Conservation (phyloP, 768 basidiomycete species). For the Strobilomyces echinocephalus region DNA sequence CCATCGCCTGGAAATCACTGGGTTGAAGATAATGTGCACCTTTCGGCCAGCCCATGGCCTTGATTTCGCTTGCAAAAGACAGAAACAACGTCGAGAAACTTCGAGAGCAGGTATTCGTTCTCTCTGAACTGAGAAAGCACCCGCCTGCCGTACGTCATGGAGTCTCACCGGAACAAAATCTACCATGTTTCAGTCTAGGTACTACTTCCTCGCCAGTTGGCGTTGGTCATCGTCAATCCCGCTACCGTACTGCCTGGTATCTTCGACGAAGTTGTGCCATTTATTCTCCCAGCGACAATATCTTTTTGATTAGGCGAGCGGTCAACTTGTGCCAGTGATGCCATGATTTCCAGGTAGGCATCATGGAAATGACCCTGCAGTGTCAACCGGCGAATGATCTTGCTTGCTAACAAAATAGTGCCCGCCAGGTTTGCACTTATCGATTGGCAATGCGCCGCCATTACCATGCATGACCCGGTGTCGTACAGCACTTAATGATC, state of each 20-base stretch:
- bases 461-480: background rate
- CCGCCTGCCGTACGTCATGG: constrained; percentile 3
- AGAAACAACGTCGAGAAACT: too few relatives aligned
- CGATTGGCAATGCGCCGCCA: background rate
- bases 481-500: constrained; percentile 3
- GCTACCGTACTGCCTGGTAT: background rate
- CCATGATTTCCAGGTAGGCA: too few relatives aligned
- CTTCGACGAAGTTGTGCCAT: too few relatives aligned
- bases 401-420: background rate
- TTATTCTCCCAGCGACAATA: too few relatives aligned
- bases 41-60: background rate
- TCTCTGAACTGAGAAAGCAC: constrained; percentile 2
- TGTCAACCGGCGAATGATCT: too few relatives aligned
- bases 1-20: constrained; percentile 4
- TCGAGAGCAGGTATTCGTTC: constrained; percentile 5
- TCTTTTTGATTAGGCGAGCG: too few relatives aligned
- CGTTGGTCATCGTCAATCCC: constrained; percentile 8
- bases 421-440: constrained; percentile 1
- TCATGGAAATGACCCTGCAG: too few relatives aligned
- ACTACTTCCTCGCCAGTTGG: background rate
- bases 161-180: background rate
- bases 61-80: background rate
- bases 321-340: too few relatives aligned
- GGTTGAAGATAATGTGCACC: constrained; percentile 1
- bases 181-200: background rate